phyloP scores from a whole-genome alignment of 148 eudicot species.

The Vaccinium vitisidaea region DNA sequence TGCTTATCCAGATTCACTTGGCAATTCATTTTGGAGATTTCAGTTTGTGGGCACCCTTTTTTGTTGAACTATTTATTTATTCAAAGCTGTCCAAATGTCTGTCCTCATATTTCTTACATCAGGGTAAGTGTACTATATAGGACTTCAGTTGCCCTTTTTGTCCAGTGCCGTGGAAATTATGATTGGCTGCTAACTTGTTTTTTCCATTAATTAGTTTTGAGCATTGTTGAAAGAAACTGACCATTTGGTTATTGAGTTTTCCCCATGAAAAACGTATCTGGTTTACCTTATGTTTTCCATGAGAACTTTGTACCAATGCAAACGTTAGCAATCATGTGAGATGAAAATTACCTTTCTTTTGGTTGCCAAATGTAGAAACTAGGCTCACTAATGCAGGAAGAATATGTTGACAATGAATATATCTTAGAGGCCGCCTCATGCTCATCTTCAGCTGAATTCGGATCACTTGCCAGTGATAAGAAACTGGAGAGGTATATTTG shows the following conservation, averaged over 20 bases:
- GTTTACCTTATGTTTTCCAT: not conserved
- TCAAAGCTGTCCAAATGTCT: not conserved
- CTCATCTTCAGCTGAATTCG: not conserved
- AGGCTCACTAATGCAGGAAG: not conserved
- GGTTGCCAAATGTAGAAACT: not conserved
- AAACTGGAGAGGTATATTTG: not conserved
- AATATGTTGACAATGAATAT: not conserved
- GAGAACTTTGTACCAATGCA: not conserved
- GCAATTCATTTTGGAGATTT: conserved; percentile 14
- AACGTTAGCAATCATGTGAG: not conserved
- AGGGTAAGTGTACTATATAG: not conserved
- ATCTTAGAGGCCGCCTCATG: not conserved
- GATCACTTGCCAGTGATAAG: not conserved
- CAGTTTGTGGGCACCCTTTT: conserved; percentile 8
- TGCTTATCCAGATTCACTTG: not conserved
- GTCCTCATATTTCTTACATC: not conserved
- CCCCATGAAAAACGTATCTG: too few relatives aligned
- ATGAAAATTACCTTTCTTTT: not conserved
- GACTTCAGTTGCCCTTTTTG: not conserved
- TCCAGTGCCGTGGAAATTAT: not conserved
- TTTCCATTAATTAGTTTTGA: not conserved
- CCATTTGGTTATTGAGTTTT: not conserved
- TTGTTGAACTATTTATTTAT: not conserved
- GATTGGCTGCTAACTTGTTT: not conserved
- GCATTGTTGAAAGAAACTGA: not conserved